Percentiles rank a stretch among this genome's conserved stretches.
Evolutionary conservation across 2,329 filamentous ascomycete species (phyloP).

Genomic region (Aspergillus jensenii): DNA sequence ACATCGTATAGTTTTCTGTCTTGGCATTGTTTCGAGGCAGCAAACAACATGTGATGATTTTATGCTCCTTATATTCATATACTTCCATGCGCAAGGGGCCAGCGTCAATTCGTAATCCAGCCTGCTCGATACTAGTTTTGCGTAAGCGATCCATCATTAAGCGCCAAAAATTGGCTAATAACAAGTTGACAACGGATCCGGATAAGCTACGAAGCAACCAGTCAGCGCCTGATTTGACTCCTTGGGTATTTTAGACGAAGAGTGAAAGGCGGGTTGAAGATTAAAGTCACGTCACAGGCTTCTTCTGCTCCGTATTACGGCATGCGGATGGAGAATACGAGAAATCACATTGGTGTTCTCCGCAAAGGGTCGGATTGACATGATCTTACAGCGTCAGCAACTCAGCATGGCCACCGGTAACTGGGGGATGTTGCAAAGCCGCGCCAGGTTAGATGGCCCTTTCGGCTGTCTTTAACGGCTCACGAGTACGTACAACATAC

Average conservation of each 20-base stretch:
- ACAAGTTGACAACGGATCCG: neutral
- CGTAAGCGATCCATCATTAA: neutral
- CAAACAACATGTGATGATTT: neutral
- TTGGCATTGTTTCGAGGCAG: neutral
- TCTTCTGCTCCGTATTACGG: neutral
- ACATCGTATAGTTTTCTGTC: neutral
- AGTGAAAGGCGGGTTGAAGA: neutral
- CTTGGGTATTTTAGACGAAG: neutral
- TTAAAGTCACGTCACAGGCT: neutral
- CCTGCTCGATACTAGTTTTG: neutral
- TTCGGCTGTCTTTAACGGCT: too few relatives aligned
- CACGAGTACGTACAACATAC: too few relatives aligned
- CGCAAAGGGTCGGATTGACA: too few relatives aligned
- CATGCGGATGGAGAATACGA: neutral
- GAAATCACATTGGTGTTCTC: too few relatives aligned
- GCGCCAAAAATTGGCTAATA: conserved; percentile 1
- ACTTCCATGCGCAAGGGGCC: neutral
- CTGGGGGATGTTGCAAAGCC: too few relatives aligned
- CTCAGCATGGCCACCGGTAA: too few relatives aligned
- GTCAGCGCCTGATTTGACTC: neutral
- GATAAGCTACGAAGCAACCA: neutral
- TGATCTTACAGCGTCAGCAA: too few relatives aligned
- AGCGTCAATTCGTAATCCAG: neutral
- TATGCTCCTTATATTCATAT: neutral
- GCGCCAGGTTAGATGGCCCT: too few relatives aligned